Base-by-base conservation (phyloP, 306 rosid species). In the Corylus americana region DNA sequence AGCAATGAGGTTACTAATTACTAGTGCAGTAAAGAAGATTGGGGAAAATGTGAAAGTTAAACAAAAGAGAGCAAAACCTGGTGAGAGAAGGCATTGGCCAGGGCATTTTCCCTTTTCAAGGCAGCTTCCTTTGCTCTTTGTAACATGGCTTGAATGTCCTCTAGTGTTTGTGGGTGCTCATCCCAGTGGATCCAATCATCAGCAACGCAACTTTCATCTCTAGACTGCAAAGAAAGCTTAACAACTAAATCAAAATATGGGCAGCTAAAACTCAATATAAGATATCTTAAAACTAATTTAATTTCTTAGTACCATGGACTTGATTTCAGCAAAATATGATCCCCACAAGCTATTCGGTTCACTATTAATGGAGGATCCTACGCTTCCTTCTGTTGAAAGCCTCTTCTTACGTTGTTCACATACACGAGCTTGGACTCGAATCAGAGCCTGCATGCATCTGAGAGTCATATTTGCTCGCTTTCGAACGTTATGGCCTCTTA, bases 381-480 rank as follows among this genome's bases (percentile, higher is more conserved):
- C n/a, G 39, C 74, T 83, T 35, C 84, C 86, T 55, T 88, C 76
- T 4, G 70, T 78, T 5, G 83, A 82, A 76, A 84, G 83, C 75
- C 81, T 80, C 79, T 50, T 89, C 13, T 81, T 76, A 3, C 89
- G 74, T 55, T 85, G 85, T 57, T 81, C 81, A 17, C 83, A 74
- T 13, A 87, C 85, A 51, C 82, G 82, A 55, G 82, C 77, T 68
- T 89, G 92, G 58, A 85, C 89, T 70, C 90, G 67, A 74, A 87
- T 82, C 69, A 89, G 61, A 71, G 89, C 88, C 45, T 89, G 90
- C 89, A 89, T 89, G 88, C 88, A 87, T n/a, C 82, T 80, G 35
- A 89, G 86, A 11, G 90, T 87, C 69, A 71, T 74, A 53, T 87
- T 79, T 58, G 90, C 86, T 73, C 92, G 50, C 75, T 77, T 87